Evolutionary conservation across 2,329 filamentous ascomycete species (phyloP), one percentile per base, ranked within the genome.

Genomic region (Epichloe uncinata): DNA sequence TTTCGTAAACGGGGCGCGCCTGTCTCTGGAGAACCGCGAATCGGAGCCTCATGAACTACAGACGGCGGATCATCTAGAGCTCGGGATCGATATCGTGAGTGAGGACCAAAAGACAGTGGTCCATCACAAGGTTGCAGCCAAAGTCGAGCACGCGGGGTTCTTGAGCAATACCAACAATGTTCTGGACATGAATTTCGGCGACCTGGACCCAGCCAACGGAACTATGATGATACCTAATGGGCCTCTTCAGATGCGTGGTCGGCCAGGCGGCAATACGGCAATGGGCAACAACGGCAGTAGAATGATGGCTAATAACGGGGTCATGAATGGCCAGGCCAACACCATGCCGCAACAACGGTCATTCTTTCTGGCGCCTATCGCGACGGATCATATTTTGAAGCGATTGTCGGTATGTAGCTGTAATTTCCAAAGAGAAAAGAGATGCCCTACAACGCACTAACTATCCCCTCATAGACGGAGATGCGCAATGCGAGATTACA

Each of bases 81-180:
- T 98, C 36, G 93, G 93, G 50, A 98, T 98, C 60, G 93, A 98
- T 63, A 98, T 98, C 61, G 91, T 98, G 47, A 95, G 88, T 66
- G 93, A 98, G 66, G 93, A 98, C 64, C 91, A 97, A 65, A 97
- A 95, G 70, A 96, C 90, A 0, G 89, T 98, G 30, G 90, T 98
- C 13, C 93, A 98, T 63, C 93, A 97, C 71, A 98, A 98, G 64
- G 93, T 98, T 45, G 90, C 91, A 18, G 90, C 93, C 50, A 94
- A 94, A 64, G 89, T 98, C 50, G 93, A 98, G 65, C 88, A 96
- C 69, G 89, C 93, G 38, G 93, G 93, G 6, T 84, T 91, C 55
- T 79, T 90, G 55, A 82, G 78, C 42, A 78, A 83, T 11, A 78
- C 81, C 8, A 86, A 78, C 58, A 94, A 86, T 61, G 78, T 90